Evolutionary conservation across 2,329 filamentous ascomycete species (phyloP), one percentile per base, ranked within the genome.

Genomic region (Penicillium palitans): DNA sequence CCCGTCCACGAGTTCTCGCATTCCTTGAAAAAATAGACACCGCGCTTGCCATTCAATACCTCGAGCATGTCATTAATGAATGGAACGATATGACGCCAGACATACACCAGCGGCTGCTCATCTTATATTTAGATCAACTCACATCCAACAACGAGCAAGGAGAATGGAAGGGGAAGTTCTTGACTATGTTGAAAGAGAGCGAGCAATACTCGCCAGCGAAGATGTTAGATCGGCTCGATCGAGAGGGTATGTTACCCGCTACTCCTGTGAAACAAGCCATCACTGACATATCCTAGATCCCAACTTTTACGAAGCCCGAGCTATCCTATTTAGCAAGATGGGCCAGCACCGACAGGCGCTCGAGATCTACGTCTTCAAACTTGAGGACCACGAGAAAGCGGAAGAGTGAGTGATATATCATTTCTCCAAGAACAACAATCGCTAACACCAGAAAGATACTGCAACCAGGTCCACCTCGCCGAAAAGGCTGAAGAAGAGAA

Each of bases 341-440:
- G 91, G 91, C 7, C 89, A 93, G 68, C 93, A 99, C 77, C 93
- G 91, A 71, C 92, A 98, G 76, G 95, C 95, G 0, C 79, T 99
- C n/a, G 90, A 95, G 72, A 96, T 99, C 52, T 99, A 96, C 72
- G 93, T 98, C 29, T 99, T 97, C 78, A 95, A 93, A 74, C 85
- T 99, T 74, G 80, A 90, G 65, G 89, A 96, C 73, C 93, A 90
- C 62, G 80, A 79, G 13, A 98, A 96, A 76, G 95, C 95, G 33
- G 95, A 99, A 83, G 91, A 96, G 88, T 96, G 79, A 61, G 87
- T 81, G 47, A 15, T 37, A 41, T 29, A 49, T 27, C 27, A 54
- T 15, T 24, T 53, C 51, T 24, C 25, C 39, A 17, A 35, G 17
- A 17, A 21, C 8, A 47, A 27, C 55, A 29, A 50, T 44, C 48